Evolutionary conservation across 805 yeast species (phyloP), one percentile per base, ranked within the genome.

Genomic region (Candida loeiensis): DNA sequence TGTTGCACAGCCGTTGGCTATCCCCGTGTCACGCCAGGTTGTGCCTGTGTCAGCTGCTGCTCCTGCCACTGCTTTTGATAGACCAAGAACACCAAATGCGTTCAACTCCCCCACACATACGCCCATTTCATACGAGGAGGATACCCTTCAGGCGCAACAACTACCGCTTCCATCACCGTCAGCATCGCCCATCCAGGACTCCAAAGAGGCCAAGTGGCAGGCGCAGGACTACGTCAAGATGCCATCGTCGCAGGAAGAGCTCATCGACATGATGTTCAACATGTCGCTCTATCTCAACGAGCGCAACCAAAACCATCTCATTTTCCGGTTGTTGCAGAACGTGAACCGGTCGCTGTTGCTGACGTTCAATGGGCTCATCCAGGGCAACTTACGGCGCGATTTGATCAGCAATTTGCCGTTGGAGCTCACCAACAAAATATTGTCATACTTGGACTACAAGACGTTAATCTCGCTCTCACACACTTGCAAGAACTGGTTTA

Each of bases 401-500:
- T 61, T 93, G 29, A 58, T 91, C 7, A 56, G 79, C 9, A 63
- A 74, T 34, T 63, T 93, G 21, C 99, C 99, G 0, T 53, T 76
- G 0, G 98, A 93, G 55, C 68, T 93, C 8, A 63, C 86, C 2
- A 66, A 76, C 48, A 74, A 78, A 34, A 79, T 93, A 7, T 66
- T 93, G 38, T 63, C 74, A 2, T 73, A 77, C 43, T 66, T 91
- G 42, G 90, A 86, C 53, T 73, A 75, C 46, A 54, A 65, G 32
- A 77, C 90, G 3, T 68, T 93, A 17, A 65, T 80, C 26, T 69
- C 73, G 7, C 75, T 83, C 11, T 66, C 86, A 3, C 66, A 67
- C 43, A 95, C 89, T 2, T 83, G 84, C 39, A 73, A 66, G 35
- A 64, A 65, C 38, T 93, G 98, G 97, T 71, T 75, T 46, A 56